A percentile compares a stretch with the other conserved stretches of the same genome.
phyloP scores from a whole-genome alignment of 345 rosid genomes.

The Triadica sebifera region DNA sequence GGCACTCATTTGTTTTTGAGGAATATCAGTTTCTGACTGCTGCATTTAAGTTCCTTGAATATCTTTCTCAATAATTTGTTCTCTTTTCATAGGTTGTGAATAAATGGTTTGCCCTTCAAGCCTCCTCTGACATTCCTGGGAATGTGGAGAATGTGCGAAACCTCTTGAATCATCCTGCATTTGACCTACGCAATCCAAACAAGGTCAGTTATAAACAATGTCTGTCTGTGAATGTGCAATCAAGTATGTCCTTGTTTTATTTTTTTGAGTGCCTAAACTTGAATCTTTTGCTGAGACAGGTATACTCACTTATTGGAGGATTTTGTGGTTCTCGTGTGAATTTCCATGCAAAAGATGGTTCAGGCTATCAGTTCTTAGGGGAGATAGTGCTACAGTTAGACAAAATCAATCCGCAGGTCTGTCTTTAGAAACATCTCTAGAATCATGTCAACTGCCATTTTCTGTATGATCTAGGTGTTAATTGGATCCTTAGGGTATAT shows the following conservation, averaged over 20 bases:
- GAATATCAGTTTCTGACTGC: background rate
- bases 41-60: background rate
- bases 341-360: conserved; percentile 94
- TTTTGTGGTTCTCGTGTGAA: conserved; percentile 84
- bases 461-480: background rate
- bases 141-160: conserved; percentile 78
- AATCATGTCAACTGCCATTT: background rate
- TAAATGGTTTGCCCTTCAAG: conserved; percentile 97
- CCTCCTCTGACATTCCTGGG: conserved; percentile 74
- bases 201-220: conserved; percentile 45
- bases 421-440: background rate
- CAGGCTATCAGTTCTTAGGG: conserved; percentile 93
- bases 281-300: conserved; percentile 37
- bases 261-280: background rate
- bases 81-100: conserved; percentile 63
- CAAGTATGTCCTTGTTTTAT: background rate
- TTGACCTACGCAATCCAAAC: conserved; percentile 88
- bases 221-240: background rate
- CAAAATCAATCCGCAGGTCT: conserved; percentile 90
- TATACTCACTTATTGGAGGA: conserved; percentile 81
- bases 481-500: background rate
- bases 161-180: conserved; percentile 78
- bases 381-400: conserved; percentile 82
- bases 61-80: background rate
- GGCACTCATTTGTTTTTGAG: background rate